phyloP scores from a whole-genome alignment of 73 alveolate genomes.

The Paramecium tetraurelia region DNA sequence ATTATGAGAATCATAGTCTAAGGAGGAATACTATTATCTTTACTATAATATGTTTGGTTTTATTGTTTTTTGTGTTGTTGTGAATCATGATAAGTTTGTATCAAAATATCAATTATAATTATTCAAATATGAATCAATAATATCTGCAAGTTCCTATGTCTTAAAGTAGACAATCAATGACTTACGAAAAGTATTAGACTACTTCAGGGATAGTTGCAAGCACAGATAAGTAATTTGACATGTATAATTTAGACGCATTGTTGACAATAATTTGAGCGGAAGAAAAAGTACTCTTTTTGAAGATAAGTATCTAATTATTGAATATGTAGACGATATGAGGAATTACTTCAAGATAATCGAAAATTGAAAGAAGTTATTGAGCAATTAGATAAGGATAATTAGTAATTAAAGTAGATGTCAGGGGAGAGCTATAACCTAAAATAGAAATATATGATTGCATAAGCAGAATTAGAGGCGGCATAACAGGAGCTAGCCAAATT shows the following conservation, averaged over 20 bases:
- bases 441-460: conserved; percentile 3
- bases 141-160: not conserved
- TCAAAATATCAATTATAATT: not conserved
- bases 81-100: not conserved
- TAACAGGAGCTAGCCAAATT: conserved; percentile 7
- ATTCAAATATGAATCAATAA: not conserved
- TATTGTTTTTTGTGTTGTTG: not conserved
- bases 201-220: not conserved
- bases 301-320: not conserved
- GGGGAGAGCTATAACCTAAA: conserved; percentile 7
- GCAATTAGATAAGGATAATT: conserved; percentile 7
- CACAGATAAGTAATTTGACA: not conserved
- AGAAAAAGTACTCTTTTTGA: not conserved
- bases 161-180: not conserved
- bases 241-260: not conserved
- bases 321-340: conserved; percentile 35
- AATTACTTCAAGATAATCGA: not conserved
- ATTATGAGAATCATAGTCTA: not conserved
- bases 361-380: conserved; percentile 30
- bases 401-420: not conserved
- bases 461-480: conserved; percentile 46
- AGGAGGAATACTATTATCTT: not conserved
- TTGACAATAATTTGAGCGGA: not conserved
- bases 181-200: not conserved
- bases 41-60: not conserved